These are phyloP conservation scores for Fusarium fujikuroi DNA, from an alignment of 2,329 filamentous ascomycete genomes.

Conservation along the genomic window DNA sequence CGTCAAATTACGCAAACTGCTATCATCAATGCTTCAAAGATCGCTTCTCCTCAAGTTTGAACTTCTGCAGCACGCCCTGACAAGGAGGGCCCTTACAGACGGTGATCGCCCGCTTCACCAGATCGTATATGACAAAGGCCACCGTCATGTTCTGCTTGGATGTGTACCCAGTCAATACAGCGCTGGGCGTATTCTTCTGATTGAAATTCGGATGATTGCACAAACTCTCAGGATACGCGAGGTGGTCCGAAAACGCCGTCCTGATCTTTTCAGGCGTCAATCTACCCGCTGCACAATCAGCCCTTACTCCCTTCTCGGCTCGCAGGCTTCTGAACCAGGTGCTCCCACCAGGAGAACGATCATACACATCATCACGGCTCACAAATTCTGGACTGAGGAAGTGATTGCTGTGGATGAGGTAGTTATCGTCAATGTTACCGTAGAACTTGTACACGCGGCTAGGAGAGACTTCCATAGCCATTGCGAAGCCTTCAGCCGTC, in stretches of 20 bases:
- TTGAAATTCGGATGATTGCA: not conserved
- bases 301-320: not conserved
- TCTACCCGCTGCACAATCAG: not conserved
- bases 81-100: not conserved
- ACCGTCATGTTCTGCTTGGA: not conserved
- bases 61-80: not conserved
- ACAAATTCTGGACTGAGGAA: not conserved
- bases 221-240: not conserved
- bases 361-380: not conserved
- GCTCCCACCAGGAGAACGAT: not conserved
- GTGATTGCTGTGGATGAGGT: not conserved
- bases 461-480: not conserved
- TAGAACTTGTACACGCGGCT: not conserved
- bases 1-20: too few relatives aligned
- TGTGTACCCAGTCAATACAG: not conserved
- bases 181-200: not conserved
- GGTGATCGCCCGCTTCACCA: not conserved
- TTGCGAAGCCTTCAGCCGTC: not conserved
- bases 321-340: not conserved
- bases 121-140: not conserved
- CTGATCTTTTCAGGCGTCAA: not conserved
- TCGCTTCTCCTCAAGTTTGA: fast-evolving
- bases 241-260: not conserved
- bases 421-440: not conserved
- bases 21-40: fast-evolving